These are phyloP conservation scores for Hansenula lynferdii DNA, from an alignment of 1,139 yeast species.

Conservation along the genomic window DNA sequence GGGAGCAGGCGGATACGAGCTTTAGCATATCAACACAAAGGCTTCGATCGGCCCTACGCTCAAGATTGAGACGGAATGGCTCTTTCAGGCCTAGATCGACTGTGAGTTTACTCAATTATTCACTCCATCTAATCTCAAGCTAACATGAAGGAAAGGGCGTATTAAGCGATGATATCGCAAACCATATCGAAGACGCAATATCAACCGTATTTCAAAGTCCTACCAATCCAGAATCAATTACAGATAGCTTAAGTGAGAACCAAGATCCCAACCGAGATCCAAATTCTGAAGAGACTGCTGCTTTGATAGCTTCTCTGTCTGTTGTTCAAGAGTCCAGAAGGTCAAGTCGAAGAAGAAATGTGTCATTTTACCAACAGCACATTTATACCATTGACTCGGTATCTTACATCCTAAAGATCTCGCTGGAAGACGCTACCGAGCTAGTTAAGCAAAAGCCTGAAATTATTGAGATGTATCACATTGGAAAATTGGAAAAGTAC, in stretches of 20 bases:
- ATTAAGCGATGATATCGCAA: too few species aligned
- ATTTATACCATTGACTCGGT: constrained; percentile 22
- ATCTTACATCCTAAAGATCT: constrained; percentile 12
- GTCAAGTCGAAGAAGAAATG: constrained; percentile 12
- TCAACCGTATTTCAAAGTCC: too few species aligned
- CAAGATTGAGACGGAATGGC: not conserved
- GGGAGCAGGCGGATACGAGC: constrained; percentile 6
- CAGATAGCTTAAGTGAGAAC: too few species aligned
- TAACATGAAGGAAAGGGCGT: not conserved
- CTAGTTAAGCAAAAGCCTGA: constrained; percentile 16
- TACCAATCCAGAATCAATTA: too few species aligned
- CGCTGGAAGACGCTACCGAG: constrained; percentile 15
- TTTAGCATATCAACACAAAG: not conserved
- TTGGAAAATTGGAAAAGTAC: constrained; percentile 12
- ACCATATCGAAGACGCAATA: too few species aligned
- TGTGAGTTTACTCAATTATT: not conserved
- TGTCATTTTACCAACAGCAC: constrained; percentile 18
- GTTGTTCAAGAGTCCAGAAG: constrained; percentile 1
- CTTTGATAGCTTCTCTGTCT: not conserved
- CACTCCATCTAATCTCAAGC: too few species aligned
- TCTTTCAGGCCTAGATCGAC: not conserved
- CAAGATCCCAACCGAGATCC: too few species aligned
- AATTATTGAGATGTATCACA: constrained; percentile 16
- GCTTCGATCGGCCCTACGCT: not conserved
- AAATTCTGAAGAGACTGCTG: too few species aligned